Conservation (phyloP, 108 stramenopile species). For the Aurantiochytrium sp. region DNA sequence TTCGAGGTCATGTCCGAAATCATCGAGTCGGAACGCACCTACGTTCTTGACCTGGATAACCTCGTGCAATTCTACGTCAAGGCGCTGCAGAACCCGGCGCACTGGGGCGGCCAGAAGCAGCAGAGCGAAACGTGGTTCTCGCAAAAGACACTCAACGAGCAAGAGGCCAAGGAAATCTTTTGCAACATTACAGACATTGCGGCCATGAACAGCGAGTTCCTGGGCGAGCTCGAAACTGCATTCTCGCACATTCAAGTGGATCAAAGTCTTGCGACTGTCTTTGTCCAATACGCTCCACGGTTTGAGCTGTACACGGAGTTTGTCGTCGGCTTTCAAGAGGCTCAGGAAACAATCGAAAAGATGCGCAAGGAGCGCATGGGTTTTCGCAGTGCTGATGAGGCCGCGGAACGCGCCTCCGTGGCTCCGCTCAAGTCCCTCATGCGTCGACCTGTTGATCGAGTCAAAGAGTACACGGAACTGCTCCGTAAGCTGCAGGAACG, state of each 20-base stretch:
- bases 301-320: not conserved
- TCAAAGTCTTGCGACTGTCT: not conserved
- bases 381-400: not conserved
- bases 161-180: not conserved
- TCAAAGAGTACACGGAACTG: not conserved
- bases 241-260: not conserved
- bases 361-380: not conserved
- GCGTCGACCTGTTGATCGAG: not conserved
- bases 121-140: not conserved
- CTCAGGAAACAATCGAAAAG: not conserved
- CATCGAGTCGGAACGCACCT: not conserved
- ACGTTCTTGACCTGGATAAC: not conserved
- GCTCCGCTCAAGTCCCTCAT: not conserved
- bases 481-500: not conserved
- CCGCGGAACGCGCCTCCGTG: not conserved
- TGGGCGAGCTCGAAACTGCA: not conserved
- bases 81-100: not conserved
- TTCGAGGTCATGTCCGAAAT: not conserved
- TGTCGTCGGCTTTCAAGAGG: not conserved
- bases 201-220: not conserved
- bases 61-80: not conserved
- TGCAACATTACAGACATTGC: not conserved
- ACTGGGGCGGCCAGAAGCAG: conserved; percentile 1
- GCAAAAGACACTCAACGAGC: not conserved
- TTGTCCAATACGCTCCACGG: not conserved